Evolutionary conservation across 805 yeast species (phyloP).

Genomic region (Zygosaccharomyces bisporus): DNA sequence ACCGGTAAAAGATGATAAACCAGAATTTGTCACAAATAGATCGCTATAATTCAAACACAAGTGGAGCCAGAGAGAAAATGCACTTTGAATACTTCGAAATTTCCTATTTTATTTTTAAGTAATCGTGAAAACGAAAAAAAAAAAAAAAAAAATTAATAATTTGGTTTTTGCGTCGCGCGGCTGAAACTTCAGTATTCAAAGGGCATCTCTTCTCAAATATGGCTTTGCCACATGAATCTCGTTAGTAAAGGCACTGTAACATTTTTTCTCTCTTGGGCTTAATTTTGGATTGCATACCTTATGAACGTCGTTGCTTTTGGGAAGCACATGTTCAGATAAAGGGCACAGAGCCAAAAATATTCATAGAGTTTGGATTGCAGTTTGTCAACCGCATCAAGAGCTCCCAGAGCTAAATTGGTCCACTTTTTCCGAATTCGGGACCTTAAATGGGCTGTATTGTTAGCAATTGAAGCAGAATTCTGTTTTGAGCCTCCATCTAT

Average conservation of each 20-base stretch:
- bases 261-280: no score
- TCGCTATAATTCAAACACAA: background rate
- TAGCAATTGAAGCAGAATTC: background rate
- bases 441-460: background rate
- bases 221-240: background rate
- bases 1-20: constrained; percentile 4
- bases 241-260: no score
- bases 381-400: constrained; percentile 15
- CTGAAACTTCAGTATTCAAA: constrained; percentile 1
- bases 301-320: constrained; percentile 19
- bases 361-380: constrained; percentile 22
- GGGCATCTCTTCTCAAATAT: background rate
- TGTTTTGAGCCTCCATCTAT: background rate
- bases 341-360: constrained; percentile 22
- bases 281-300: constrained; percentile 31
- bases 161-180: constrained; percentile 7
- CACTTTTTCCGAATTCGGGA: constrained; percentile 11
- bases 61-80: background rate
- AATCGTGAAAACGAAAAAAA: no score
- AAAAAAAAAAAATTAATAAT: background rate
- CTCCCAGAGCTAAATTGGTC: constrained; percentile 10
- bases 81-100: background rate
- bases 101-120: background rate
- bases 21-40: constrained; percentile 2
- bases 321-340: constrained; percentile 25